Conservation (phyloP, 2,329 filamentous ascomycete species). For the Microascus cirrosus region DNA sequence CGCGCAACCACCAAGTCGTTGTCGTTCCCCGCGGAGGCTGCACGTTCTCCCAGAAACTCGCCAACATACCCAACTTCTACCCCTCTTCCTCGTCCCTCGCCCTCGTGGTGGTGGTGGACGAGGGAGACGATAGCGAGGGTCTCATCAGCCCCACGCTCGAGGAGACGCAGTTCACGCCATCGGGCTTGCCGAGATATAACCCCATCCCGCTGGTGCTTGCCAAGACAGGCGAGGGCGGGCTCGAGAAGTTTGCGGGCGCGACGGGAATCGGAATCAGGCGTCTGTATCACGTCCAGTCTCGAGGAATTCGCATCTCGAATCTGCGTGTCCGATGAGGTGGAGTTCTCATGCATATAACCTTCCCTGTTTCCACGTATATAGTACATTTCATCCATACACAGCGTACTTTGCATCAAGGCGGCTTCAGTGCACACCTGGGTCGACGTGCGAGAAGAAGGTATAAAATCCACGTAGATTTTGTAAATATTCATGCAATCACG, state of each 20-base stretch:
- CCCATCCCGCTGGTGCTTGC: slow-evolving; percentile 79
- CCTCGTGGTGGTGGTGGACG: slow-evolving; percentile 64
- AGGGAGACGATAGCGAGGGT: slow-evolving; percentile 18
- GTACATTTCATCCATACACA: not conserved
- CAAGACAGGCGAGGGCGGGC: slow-evolving; percentile 51
- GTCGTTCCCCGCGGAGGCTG: slow-evolving; percentile 75
- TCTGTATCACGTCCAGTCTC: slow-evolving; percentile 69
- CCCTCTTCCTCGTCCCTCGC: slow-evolving; percentile 54
- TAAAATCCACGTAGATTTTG: not conserved
- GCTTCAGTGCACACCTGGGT: not conserved
- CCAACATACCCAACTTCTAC: slow-evolving; percentile 70
- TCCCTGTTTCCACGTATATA: not conserved
- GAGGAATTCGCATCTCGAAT: slow-evolving; percentile 69
- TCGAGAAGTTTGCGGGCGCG: slow-evolving; percentile 51
- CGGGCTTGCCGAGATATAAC: slow-evolving; percentile 56
- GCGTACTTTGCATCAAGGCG: not conserved
- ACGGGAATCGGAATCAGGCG: slow-evolving; percentile 63
- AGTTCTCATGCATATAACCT: not conserved
- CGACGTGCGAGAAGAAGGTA: not conserved
- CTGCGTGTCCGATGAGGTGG: slow-evolving; percentile 45
- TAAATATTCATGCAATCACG: not conserved
- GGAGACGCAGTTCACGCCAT: slow-evolving; percentile 57
- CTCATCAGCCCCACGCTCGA: slow-evolving; percentile 60
- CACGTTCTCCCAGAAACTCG: slow-evolving; percentile 71
- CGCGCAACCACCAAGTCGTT: slow-evolving; percentile 60